A percentile compares a stretch with the other conserved stretches of the same genome.
Evolutionary conservation across 1,284 basidiomycete genomes (phyloP).

Genomic region (Apiotrichum laibachii): DNA sequence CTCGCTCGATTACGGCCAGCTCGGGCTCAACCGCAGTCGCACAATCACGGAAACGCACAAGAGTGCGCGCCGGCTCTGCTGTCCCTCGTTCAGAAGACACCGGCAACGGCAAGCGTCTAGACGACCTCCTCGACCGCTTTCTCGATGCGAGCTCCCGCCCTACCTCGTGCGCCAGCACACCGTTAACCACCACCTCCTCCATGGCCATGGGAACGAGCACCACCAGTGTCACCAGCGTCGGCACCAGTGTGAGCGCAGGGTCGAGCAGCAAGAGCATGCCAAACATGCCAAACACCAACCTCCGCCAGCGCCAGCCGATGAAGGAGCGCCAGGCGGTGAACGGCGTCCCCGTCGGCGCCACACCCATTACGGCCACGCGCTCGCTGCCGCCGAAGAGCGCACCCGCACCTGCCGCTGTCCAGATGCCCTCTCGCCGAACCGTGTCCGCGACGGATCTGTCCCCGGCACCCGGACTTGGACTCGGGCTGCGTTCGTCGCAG

Average conservation of each 20-base stretch:
- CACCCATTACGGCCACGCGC: background rate
- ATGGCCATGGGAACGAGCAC: background rate
- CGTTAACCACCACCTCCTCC: background rate
- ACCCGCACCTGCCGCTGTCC: background rate
- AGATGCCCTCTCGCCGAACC: background rate
- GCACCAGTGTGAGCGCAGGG: no score
- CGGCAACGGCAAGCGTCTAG: conserved; percentile 8
- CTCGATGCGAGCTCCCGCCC: conserved; percentile 9
- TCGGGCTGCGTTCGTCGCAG: no score
- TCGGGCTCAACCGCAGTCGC: background rate
- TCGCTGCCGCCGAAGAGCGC: conserved; percentile 10
- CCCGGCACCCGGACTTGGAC: background rate
- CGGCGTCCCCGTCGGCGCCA: background rate
- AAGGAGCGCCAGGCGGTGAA: background rate
- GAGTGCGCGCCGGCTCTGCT: background rate
- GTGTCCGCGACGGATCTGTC: background rate
- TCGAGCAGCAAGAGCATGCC: background rate
- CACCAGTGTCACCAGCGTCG: no score
- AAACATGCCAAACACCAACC: background rate
- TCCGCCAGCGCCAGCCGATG: conserved; percentile 2
- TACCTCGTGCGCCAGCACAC: background rate
- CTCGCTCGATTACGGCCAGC: conserved; percentile 4
- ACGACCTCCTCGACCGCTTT: conserved; percentile 18
- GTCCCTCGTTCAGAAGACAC: background rate
- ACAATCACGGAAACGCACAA: background rate